A percentile compares a stretch with the other conserved stretches of the same genome.
phyloP scores from a whole-genome alignment of 2,329 filamentous ascomycete species.

The Aspergillus sp. region DNA sequence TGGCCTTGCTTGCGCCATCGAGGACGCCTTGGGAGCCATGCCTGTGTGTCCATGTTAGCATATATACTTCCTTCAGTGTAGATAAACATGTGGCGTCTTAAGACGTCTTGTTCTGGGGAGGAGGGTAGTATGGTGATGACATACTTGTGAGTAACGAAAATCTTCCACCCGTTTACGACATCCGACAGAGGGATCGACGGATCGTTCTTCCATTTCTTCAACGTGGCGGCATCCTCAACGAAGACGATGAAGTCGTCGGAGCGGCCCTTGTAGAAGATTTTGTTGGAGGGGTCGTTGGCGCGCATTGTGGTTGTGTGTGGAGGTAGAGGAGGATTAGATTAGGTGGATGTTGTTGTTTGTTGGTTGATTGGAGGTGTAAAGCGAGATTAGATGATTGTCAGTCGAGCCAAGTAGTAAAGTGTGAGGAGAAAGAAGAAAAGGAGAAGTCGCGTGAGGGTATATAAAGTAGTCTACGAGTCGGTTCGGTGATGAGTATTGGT shows the following conservation, averaged over 20 bases:
- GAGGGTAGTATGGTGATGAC: neutral
- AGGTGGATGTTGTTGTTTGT: neutral
- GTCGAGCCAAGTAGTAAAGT: neutral
- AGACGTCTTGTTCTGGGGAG: neutral
- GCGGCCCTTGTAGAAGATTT: conserved; percentile 84
- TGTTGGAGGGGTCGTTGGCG: conserved; percentile 71
- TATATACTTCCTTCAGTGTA: too few species aligned
- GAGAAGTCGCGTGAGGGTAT: conserved; percentile 16
- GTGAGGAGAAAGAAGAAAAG: conserved; percentile 1
- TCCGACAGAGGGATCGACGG: conserved; percentile 77
- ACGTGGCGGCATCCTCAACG: conserved; percentile 54
- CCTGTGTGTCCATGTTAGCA: conserved; percentile 40
- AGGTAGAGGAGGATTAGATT: neutral
- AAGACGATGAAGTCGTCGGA: conserved; percentile 71
- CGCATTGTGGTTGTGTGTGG: conserved; percentile 57
- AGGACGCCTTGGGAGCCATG: conserved; percentile 83
- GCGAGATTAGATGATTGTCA: neutral
- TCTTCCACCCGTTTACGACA: conserved; percentile 84
- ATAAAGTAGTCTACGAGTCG: neutral
- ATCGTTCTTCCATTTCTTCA: conserved; percentile 83
- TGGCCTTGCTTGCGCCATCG: conserved; percentile 74
- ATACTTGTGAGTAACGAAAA: conserved; percentile 87
- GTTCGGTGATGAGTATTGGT: conserved; percentile 15
- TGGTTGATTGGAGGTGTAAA: neutral
- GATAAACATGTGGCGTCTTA: too few species aligned